Evolutionary conservation across 2,329 filamentous ascomycete genomes (phyloP), one percentile per base, ranked within the genome.

Genomic region (Paecilomyces niveus): DNA sequence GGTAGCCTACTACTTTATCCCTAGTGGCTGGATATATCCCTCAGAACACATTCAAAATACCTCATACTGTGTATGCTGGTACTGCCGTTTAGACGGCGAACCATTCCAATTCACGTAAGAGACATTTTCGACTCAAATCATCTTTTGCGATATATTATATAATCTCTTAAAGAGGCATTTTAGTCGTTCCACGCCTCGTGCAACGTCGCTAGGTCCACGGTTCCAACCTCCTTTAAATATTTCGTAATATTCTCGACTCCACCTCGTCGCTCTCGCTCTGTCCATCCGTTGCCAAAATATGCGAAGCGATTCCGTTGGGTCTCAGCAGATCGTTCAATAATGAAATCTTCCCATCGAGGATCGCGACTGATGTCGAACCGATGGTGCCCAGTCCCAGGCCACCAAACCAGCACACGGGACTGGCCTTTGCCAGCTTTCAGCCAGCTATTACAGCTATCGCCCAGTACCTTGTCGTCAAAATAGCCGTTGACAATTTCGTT

Each of bases 131-230:
- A 3, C 5, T 5, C 3, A 26, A 26, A 26, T 3, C 24, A 26
- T 26, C 3, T 26, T 26, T 26, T 26, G 24, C 24, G 24, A 26
- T 26, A 26, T 3, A 3, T 26, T 26, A 26, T 26, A 26, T 26
- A 26, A 26, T 26, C 24, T 26, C 24, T 26, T 3, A 26, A 5
- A 26, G 24, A 5, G 3, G 5, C n/a, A n/a, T n/a, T 26, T 51
- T 33, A 56, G 26, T 58, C 57, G 50, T 58, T 56, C 53, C 57
- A 58, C 21, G 55, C 51, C 31, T 58, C 57, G 29, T 58, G 57
- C 49, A 58, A 24, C 7, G 57, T 58, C 13, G 53, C 49, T 45
- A 58, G 32, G 31, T 58, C 57, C 31, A 58, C 24, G 24, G 22
- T 45, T 8, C 57, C 57, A 8, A 56, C 57, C 39, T 56, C 49